Evolutionary conservation across 1,139 yeast species (phyloP).

Genomic region (Cylindricascospora bacillispora): DNA sequence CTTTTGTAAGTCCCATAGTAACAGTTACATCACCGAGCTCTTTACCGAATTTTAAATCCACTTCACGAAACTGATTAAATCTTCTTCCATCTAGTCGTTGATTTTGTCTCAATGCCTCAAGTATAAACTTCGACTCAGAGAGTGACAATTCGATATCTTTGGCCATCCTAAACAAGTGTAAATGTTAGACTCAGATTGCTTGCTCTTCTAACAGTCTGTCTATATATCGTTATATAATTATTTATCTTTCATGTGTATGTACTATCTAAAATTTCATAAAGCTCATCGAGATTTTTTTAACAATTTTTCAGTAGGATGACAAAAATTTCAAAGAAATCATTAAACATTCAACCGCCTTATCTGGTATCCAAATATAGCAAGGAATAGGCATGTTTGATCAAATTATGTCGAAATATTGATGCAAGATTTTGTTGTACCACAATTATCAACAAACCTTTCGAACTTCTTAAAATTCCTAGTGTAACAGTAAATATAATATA

Average conservation of each 20-base stretch:
- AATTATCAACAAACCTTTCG: too few species aligned
- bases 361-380: too few species aligned
- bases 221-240: too few species aligned
- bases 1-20: constrained; percentile 57
- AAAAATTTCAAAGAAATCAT: too few species aligned
- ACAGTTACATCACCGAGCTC: constrained; percentile 78
- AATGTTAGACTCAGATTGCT: background rate
- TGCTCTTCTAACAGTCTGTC: too few species aligned
- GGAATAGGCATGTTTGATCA: too few species aligned
- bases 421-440: too few species aligned
- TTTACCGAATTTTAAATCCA: constrained; percentile 49
- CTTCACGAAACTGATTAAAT: constrained; percentile 49
- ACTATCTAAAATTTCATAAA: background rate
- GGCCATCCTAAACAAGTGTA: constrained; percentile 35
- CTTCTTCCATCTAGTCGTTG: constrained; percentile 57
- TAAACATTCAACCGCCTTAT: too few species aligned
- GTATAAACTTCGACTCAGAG: constrained; percentile 50
- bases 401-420: too few species aligned
- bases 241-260: background rate
- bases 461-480: too few species aligned
- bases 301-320: too few species aligned
- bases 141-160: constrained; percentile 49
- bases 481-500: too few species aligned
- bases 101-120: constrained; percentile 50
- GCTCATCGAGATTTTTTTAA: constrained; percentile 1